Base-by-base conservation (phyloP, 257 asterid species). In the Solanum chiquidenum region DNA sequence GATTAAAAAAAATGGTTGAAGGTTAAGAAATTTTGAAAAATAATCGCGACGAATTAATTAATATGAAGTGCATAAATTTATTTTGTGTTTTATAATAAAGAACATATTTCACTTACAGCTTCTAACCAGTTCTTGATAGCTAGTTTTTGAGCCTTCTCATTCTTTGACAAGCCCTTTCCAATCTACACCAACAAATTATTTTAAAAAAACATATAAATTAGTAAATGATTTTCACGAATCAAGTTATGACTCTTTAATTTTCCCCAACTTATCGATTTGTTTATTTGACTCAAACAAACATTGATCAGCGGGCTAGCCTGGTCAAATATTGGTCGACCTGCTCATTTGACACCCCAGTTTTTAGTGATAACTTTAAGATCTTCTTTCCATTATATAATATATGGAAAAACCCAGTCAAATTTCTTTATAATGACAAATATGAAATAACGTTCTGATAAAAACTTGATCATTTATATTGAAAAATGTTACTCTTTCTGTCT, bases 141-240 rank as follows among this genome's bases (percentile, higher is more conserved):
- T 55, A 91, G 42, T 66, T 38, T 86, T 18, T 68, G 82, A 42
- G 91, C 91, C 55, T 89, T 89, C 9, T 86, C 89, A 71, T 87
- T 88, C 86, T 89, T 86, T 68, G 88, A 83, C 86, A 82, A 86
- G 38, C 89, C 92, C 55, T 88, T 90, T 38, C 92, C 92, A 85
- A 90, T 86, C 91, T 90, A 21, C 14, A 31, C 7, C 74, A 11
- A 31, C 49, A 25, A 76, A 76, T 23, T 37, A 76, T 38, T 31
- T 7, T n/a, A 18, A 37, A 37, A 1, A 10, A 21, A 35, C 16
- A 37, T 21, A 38, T 1, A 38, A 12, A 76, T 40, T 12, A 38
- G 37, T 23, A 5, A 40, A 12, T 3, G 2, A 75, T 23, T 75
- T 75, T 75, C 2, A 52, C 9, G 31, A 23, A 2, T 75, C n/a